Conservation (phyloP, 768 basidiomycete genomes). For the Inosperma sp. region DNA sequence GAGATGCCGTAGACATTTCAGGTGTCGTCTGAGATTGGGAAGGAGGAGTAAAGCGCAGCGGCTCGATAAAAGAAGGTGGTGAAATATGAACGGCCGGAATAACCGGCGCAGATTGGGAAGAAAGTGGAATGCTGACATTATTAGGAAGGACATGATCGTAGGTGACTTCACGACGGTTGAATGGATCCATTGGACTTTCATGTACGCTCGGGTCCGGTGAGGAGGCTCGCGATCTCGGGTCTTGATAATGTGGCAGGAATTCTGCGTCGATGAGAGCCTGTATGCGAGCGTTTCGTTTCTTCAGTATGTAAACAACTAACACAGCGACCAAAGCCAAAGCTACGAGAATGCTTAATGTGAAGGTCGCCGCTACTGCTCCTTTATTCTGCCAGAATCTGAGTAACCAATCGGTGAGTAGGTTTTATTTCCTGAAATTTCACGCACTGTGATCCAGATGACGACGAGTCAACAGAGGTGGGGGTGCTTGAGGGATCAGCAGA, state of each 20-base stretch:
- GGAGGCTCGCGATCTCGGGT: constrained; percentile 17
- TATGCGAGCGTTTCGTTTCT: constrained; percentile 21
- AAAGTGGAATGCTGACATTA: constrained; percentile 5
- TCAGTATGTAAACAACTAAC: constrained; percentile 22
- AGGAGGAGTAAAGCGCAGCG: constrained; percentile 18
- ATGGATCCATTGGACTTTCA: constrained; percentile 29
- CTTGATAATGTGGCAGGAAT: constrained; percentile 26
- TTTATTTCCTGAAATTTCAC: background rate
- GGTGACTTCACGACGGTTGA: constrained; percentile 15
- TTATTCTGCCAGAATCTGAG: constrained; percentile 37
- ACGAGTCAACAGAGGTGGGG: background rate
- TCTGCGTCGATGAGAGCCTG: constrained; percentile 23
- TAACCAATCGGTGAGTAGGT: constrained; percentile 6
- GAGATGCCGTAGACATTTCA: background rate
- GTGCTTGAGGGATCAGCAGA: background rate
- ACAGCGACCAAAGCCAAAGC: constrained; percentile 23
- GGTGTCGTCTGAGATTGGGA: constrained; percentile 14
- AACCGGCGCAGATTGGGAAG: background rate
- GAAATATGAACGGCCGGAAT: constrained; percentile 8
- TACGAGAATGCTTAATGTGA: constrained; percentile 29
- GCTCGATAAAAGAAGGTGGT: constrained; percentile 19
- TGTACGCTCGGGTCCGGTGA: constrained; percentile 29
- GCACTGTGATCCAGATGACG: background rate
- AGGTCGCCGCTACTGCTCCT: constrained; percentile 35
- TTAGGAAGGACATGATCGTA: constrained; percentile 8